A percentile compares a stretch with the other conserved stretches of the same genome.
These are phyloP conservation scores for Teunomyces panamensis DNA, from an alignment of 805 yeast species.

Conservation along the genomic window DNA sequence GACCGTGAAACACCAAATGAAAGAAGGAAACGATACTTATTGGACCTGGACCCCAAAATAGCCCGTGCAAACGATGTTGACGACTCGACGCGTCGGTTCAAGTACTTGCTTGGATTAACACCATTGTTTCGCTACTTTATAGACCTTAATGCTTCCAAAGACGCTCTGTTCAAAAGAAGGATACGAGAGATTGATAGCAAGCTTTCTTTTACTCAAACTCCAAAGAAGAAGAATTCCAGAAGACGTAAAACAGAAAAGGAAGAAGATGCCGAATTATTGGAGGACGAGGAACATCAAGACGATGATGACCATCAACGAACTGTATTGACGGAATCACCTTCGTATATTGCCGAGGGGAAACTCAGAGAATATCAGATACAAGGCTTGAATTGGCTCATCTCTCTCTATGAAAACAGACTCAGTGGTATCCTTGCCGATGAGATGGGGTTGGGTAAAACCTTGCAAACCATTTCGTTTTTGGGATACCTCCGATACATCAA, in stretches of 20 bases:
- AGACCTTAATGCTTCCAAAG: conserved; percentile 75
- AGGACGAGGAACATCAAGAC: conserved; percentile 70
- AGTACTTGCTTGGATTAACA: conserved; percentile 75
- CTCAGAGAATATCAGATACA: conserved; percentile 91
- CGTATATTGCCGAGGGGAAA: conserved; percentile 64
- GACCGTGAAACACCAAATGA: conserved; percentile 19
- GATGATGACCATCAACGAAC: conserved; percentile 49
- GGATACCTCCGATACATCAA: conserved; percentile 82
- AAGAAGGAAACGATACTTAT: conserved; percentile 47
- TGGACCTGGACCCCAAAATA: conserved; percentile 53
- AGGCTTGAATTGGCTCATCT: conserved; percentile 92
- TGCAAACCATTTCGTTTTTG: conserved; percentile 89
- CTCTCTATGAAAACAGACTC: conserved; percentile 80
- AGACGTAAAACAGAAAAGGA: conserved; percentile 91
- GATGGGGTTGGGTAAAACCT: conserved; percentile 96
- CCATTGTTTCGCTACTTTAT: conserved; percentile 87
- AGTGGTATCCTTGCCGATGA: conserved; percentile 97
- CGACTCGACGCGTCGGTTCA: conserved; percentile 76
- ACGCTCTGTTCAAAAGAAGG: conserved; percentile 62
- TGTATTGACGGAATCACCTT: conserved; percentile 83
- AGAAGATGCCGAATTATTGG: conserved; percentile 88
- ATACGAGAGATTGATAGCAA: conserved; percentile 56
- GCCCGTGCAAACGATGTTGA: conserved; percentile 52
- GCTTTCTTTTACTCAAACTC: conserved; percentile 33
- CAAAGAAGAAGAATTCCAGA: conserved; percentile 37